Conservation (phyloP, 2,329 filamentous ascomycete genomes). For the Immersiporthe knoxdaviesiana region DNA sequence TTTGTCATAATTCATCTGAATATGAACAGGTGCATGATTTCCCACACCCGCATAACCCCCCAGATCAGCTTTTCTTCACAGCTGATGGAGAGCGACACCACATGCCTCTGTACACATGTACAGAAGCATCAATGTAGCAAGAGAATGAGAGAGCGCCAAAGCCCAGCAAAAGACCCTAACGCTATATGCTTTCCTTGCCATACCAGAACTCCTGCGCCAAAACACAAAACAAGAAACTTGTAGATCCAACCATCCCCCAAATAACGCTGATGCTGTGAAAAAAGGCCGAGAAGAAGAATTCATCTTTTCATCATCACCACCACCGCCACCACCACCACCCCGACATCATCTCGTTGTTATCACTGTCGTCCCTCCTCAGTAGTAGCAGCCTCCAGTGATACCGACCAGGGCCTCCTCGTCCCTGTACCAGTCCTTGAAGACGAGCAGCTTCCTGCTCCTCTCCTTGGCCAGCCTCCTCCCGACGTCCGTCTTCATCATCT, state of each 20-base stretch:
- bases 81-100: background rate
- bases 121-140: background rate
- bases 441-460: constrained; percentile 55
- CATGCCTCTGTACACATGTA: background rate
- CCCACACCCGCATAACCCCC: background rate
- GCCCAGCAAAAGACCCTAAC: background rate
- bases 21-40: background rate
- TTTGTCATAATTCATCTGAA: background rate
- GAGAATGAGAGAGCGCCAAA: background rate
- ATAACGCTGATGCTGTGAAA: background rate
- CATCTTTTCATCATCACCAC: background rate
- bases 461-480: constrained; percentile 57
- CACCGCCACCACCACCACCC: too few species aligned
- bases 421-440: constrained; percentile 62
- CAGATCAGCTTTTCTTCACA: background rate
- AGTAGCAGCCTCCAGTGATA: constrained; percentile 15
- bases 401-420: constrained; percentile 47
- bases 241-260: background rate
- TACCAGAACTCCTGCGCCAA: background rate
- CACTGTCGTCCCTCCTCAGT: background rate
- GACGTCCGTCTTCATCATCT: constrained; percentile 66
- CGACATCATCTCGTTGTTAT: too few species aligned
- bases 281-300: background rate
- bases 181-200: background rate
- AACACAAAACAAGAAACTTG: background rate